Base-by-base conservation (phyloP, 495 filamentous ascomycete species). In the Hypomontagnella submonticulosa region DNA sequence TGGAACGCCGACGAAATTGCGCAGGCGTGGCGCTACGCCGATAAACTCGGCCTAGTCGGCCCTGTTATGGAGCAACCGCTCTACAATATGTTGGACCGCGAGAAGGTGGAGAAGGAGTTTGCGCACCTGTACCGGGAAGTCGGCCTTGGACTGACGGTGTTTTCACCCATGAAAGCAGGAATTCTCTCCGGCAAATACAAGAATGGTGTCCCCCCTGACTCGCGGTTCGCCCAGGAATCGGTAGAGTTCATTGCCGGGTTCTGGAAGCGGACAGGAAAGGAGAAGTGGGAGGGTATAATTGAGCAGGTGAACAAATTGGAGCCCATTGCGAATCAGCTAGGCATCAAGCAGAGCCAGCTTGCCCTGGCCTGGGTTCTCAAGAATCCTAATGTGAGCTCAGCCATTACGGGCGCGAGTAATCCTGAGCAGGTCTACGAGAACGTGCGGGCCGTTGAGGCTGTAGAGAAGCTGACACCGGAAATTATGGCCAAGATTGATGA, bases 141-240 rank as follows among this genome's bases (percentile, higher is more conserved):
- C 47, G 88, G 89, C 3, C 77, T 91, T 0, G 91, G 91, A 2
- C 76, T 95, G 56, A 93, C 92, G 5, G 83, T 85, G 15, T 94
- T 89, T 76, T 88, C 83, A 6, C 91, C 92, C 1, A 73, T 96
- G 44, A 86, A 88, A 67, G 81, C 83, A 37, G 92, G 92, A 6
- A 77, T 94, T 43, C 77, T 95, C 58, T 91, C 89, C 0, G 92
- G 91, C 5, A 96, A 95, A 78, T 95, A 96, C 76, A 90, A 90
- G 73, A 79, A 89, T 55, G 85, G 84, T 23, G 79, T 89, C 27
- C 87, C 87, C 0, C 73, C 81, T 12, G 83, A 81, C 65, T 84
- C 82, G 2, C 78, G 87, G 33, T 79, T 87, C 38, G 80, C 79
- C 6, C 76, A 76, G 55, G 75, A 76, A 37, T 61, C 75, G 27